These are phyloP conservation scores for Fusarium pseudocircinatum DNA, from an alignment of 2,329 filamentous ascomycete species.

Conservation along the genomic window DNA sequence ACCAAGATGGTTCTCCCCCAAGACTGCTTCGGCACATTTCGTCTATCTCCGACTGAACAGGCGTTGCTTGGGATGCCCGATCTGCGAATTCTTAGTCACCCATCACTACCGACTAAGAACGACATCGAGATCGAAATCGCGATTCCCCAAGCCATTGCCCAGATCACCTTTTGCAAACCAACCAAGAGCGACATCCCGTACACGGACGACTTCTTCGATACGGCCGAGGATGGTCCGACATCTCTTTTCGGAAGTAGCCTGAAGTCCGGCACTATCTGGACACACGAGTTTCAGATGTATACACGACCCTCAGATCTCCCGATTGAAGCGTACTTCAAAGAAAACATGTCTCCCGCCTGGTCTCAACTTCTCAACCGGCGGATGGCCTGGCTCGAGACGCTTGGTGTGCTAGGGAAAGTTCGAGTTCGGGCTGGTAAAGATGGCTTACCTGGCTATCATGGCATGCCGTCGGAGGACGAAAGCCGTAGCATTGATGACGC, in stretches of 20 bases:
- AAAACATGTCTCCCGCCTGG: rapidly evolving
- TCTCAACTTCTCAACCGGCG: rapidly evolving
- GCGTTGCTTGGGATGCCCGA: background rate
- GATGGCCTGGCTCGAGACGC: background rate
- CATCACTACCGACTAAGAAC: no score
- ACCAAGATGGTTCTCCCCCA: no score
- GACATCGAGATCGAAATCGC: no score
- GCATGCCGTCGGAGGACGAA: background rate
- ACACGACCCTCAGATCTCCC: rapidly evolving
- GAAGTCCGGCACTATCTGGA: background rate
- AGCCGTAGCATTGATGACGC: no score
- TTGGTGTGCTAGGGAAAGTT: rapidly evolving
- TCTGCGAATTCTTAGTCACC: no score
- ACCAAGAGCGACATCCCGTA: no score
- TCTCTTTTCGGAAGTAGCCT: rapidly evolving
- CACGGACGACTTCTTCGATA: no score
- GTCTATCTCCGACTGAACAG: no score
- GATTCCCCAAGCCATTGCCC: background rate
- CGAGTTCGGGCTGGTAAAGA: rapidly evolving
- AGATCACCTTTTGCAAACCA: no score
- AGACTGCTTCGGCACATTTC: no score
- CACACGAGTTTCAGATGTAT: background rate
- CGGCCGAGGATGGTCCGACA: rapidly evolving
- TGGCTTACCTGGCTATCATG: background rate
- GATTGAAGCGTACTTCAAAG: rapidly evolving